These are phyloP conservation scores for Colletotrichum sp. DNA, from an alignment of 2,329 filamentous ascomycete genomes.

Conservation along the genomic window DNA sequence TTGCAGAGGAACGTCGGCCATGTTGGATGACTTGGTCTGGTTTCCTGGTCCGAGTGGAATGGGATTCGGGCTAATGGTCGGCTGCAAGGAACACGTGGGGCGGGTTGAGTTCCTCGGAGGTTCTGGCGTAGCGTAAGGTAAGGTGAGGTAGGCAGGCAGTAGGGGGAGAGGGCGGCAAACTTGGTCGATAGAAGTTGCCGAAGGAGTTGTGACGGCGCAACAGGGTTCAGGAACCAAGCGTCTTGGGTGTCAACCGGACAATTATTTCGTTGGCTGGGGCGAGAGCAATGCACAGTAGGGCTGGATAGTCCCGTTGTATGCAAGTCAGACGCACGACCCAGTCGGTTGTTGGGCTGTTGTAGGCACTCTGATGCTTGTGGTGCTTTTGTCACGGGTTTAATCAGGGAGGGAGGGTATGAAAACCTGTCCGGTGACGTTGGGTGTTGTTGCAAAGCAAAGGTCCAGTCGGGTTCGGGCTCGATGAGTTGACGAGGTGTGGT, in stretches of 20 bases:
- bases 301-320: conserved; percentile 16
- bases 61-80: background rate
- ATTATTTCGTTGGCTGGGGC: conserved; percentile 4
- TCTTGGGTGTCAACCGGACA: conserved; percentile 7
- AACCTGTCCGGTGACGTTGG: background rate
- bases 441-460: background rate
- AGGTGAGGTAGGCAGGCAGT: background rate
- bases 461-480: background rate
- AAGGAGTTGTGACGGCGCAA: background rate
- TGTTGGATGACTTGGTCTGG: conserved; percentile 37
- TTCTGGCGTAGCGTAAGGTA: background rate
- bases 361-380: background rate
- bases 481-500: conserved; percentile 3
- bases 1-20: conserved; percentile 77
- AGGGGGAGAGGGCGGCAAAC: background rate
- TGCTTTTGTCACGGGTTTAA: background rate
- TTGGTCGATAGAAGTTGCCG: background rate
- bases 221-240: conserved; percentile 10
- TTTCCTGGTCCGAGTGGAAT: background rate
- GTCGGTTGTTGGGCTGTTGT: conserved; percentile 8
- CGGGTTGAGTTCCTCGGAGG: background rate
- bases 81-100: conserved; percentile 27
- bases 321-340: conserved; percentile 20
- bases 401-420: background rate
- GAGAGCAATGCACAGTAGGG: conserved; percentile 7